These are phyloP conservation scores for Colletotrichum cuscutae DNA, from an alignment of 2,329 filamentous ascomycete genomes.

Conservation along the genomic window DNA sequence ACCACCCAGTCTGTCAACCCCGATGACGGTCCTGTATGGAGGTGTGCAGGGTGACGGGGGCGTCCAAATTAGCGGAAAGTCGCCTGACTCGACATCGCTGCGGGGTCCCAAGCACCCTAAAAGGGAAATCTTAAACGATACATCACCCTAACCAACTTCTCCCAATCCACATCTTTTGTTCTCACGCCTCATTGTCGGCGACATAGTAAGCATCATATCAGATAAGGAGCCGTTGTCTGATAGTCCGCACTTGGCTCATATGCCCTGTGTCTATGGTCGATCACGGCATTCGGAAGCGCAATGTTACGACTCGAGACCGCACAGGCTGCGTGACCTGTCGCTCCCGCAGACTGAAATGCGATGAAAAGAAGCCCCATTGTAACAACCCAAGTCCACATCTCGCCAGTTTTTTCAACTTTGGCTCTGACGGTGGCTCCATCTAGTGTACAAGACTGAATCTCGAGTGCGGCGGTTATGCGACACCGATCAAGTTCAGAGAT, in stretches of 20 bases:
- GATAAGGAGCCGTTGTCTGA: not conserved
- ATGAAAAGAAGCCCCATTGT: conserved; percentile 53
- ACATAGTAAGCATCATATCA: not conserved
- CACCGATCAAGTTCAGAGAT: conserved; percentile 21
- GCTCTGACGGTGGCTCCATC: no score
- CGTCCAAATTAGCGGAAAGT: not conserved
- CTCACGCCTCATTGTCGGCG: not conserved
- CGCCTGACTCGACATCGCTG: not conserved
- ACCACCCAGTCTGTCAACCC: not conserved
- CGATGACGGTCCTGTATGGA: not conserved
- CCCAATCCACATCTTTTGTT: not conserved
- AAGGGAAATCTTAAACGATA: not conserved
- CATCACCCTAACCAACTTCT: not conserved
- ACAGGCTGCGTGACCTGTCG: conserved; percentile 42
- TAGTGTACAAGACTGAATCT: conserved; percentile 12
- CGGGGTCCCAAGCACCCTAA: not conserved
- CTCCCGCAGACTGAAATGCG: conserved; percentile 55
- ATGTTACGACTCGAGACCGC: conserved; percentile 14
- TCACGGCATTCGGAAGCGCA: not conserved
- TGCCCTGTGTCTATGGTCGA: not conserved
- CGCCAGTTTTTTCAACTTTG: not conserved
- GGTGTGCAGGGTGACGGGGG: not conserved
- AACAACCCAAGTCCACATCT: conserved; percentile 1
- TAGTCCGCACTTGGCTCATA: not conserved
- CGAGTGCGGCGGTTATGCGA: conserved; percentile 17